phyloP scores from a whole-genome alignment of 768 basidiomycete genomes.

The Royoungia palumana region DNA sequence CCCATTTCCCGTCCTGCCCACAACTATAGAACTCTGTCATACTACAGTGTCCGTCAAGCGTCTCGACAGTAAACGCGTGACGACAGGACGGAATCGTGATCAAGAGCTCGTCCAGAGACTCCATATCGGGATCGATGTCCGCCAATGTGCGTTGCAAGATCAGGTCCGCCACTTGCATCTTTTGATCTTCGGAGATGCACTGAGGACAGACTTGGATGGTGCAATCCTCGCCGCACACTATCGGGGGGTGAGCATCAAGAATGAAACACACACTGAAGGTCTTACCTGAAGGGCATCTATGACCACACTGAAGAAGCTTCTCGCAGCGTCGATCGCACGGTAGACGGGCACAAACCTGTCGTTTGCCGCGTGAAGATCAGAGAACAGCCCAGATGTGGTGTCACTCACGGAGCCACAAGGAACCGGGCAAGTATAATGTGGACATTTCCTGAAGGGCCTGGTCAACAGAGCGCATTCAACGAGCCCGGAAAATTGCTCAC shows the following conservation, averaged over 20 bases:
- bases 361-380: not conserved
- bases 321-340: slow-evolving; percentile 60
- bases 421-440: slow-evolving; percentile 54
- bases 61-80: slow-evolving; percentile 70
- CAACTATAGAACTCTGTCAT: slow-evolving; percentile 50
- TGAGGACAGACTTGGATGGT: slow-evolving; percentile 47
- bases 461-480: slow-evolving; percentile 7
- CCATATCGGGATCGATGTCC: slow-evolving; percentile 43
- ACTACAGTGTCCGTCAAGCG: slow-evolving; percentile 57
- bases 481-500: slow-evolving; percentile 21
- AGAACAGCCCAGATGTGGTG: not conserved
- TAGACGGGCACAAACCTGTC: slow-evolving; percentile 58
- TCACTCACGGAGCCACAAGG: slow-evolving; percentile 65
- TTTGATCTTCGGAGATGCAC: slow-evolving; percentile 42
- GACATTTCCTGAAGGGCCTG: slow-evolving; percentile 42
- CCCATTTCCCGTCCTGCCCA: slow-evolving; percentile 38
- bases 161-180: slow-evolving; percentile 53
- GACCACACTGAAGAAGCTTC: slow-evolving; percentile 52
- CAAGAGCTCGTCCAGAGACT: slow-evolving; percentile 45
- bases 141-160: slow-evolving; percentile 48
- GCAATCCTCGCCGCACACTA: slow-evolving; percentile 71
- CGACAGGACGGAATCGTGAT: slow-evolving; percentile 61
- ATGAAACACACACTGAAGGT: not conserved
- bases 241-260: not conserved
- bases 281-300: slow-evolving; percentile 64